Percentiles rank a stretch among this genome's conserved stretches.
These are phyloP conservation scores for Stellera chamaejasme DNA, from an alignment of 345 rosid species.

Conservation along the genomic window DNA sequence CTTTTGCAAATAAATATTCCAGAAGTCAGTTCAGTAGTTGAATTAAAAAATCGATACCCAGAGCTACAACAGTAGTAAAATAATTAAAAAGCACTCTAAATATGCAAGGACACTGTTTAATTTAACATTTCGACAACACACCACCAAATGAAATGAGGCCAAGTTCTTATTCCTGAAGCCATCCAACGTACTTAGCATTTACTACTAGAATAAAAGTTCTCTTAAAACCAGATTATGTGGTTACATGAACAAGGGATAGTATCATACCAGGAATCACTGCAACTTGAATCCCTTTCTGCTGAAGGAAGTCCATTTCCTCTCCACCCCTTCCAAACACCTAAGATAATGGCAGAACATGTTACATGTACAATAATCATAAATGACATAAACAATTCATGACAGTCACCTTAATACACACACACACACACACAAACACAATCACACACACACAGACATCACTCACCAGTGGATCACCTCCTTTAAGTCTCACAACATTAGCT, in stretches of 20 bases:
- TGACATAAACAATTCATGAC: background rate
- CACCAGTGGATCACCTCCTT: slow-evolving; percentile 99
- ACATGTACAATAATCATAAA: background rate
- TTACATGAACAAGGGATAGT: background rate
- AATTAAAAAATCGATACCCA: no score
- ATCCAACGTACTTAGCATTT: background rate
- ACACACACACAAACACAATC: no score
- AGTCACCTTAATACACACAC: background rate
- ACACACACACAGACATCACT: slow-evolving; percentile 17
- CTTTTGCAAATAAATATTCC: no score
- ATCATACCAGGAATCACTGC: slow-evolving; percentile 79
- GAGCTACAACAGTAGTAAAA: no score
- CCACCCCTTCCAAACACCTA: slow-evolving; percentile 98
- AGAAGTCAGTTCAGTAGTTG: no score
- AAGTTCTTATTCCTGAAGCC: background rate
- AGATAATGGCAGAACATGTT: slow-evolving; percentile 6
- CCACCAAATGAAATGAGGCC: no score
- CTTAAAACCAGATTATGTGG: background rate
- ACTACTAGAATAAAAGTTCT: background rate
- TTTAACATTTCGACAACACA: no score
- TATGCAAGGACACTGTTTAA: no score
- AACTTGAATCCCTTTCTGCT: slow-evolving; percentile 82
- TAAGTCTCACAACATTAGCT: slow-evolving; percentile 90
- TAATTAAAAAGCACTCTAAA: no score
- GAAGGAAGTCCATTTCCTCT: slow-evolving; percentile 97